These are phyloP conservation scores for Hanseniaspora gamundiae DNA, from an alignment of 1,139 yeast species.

Conservation along the genomic window DNA sequence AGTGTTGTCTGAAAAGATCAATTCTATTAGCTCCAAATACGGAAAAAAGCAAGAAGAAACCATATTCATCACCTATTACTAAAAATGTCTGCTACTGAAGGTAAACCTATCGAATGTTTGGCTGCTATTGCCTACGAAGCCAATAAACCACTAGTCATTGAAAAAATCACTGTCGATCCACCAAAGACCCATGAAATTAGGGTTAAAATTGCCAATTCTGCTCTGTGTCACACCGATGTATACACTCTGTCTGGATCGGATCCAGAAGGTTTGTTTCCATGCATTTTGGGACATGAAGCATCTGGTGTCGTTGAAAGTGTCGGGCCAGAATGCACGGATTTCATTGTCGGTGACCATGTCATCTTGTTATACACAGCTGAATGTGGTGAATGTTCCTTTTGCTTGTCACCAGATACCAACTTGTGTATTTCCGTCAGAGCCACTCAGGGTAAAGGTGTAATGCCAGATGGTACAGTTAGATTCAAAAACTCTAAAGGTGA, in stretches of 20 bases:
- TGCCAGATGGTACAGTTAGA: conserved; percentile 94
- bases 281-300: conserved; percentile 90
- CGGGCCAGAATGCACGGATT: conserved; percentile 85
- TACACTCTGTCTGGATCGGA: conserved; percentile 89
- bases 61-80: no score
- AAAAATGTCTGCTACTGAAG: conserved; percentile 26
- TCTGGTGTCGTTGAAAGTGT: conserved; percentile 70
- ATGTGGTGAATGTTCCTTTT: conserved; percentile 89
- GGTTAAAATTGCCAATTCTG: conserved; percentile 74
- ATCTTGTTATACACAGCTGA: conserved; percentile 93
- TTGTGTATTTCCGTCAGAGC: conserved; percentile 84
- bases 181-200: conserved; percentile 97
- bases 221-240: conserved; percentile 98
- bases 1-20: neutral
- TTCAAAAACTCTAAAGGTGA: conserved; percentile 71
- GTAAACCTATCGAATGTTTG: conserved; percentile 69
- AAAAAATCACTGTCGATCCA: conserved; percentile 80
- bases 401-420: conserved; percentile 91
- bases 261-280: conserved; percentile 95
- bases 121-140: conserved; percentile 99
- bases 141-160: conserved; percentile 69
- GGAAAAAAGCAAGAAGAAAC: neutral
- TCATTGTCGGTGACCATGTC: conserved; percentile 83
- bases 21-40: neutral
- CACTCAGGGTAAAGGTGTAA: conserved; percentile 81